Evolutionary conservation across 768 basidiomycete species (phyloP).

Genomic region (Boletales sp.): DNA sequence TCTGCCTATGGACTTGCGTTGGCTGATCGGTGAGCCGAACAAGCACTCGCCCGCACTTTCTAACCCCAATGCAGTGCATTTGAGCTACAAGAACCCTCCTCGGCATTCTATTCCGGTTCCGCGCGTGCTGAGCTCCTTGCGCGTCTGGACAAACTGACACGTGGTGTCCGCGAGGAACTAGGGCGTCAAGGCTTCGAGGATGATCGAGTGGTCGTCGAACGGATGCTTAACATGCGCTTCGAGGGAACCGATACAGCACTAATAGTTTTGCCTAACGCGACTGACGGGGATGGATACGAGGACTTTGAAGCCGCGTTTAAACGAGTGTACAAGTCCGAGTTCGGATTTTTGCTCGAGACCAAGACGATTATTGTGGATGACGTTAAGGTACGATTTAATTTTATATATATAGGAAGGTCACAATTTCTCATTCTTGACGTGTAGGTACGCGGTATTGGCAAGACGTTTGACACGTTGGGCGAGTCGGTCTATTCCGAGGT

Average conservation of each 20-base stretch:
- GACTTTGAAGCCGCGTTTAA: slow-evolving; percentile 83
- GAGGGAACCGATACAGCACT: slow-evolving; percentile 91
- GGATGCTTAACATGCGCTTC: slow-evolving; percentile 89
- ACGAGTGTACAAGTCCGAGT: slow-evolving; percentile 77
- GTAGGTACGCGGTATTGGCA: slow-evolving; percentile 85
- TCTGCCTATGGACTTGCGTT: slow-evolving; percentile 94
- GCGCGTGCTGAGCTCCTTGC: slow-evolving; percentile 52
- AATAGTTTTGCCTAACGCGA: slow-evolving; percentile 66
- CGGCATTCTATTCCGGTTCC: slow-evolving; percentile 66
- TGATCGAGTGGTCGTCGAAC: slow-evolving; percentile 68
- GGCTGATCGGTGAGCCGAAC: slow-evolving; percentile 58
- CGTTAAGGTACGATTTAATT: slow-evolving; percentile 57
- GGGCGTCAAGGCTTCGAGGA: slow-evolving; percentile 76
- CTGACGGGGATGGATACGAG: slow-evolving; percentile 52
- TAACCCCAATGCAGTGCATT: slow-evolving; percentile 44
- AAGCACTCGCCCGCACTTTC: not conserved
- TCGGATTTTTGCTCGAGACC: slow-evolving; percentile 86
- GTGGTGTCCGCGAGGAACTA: slow-evolving; percentile 64
- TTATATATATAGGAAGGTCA: not conserved
- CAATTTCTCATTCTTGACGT: not conserved
- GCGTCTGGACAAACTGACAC: slow-evolving; percentile 68
- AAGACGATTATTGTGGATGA: slow-evolving; percentile 88
- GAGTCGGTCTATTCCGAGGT: slow-evolving; percentile 78
- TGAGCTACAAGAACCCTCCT: slow-evolving; percentile 88
- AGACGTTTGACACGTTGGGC: slow-evolving; percentile 81